Percentiles rank a stretch among this genome's conserved stretches.
phyloP scores from a whole-genome alignment of 1,139 yeast species.

The Yamadazyma oceani region DNA sequence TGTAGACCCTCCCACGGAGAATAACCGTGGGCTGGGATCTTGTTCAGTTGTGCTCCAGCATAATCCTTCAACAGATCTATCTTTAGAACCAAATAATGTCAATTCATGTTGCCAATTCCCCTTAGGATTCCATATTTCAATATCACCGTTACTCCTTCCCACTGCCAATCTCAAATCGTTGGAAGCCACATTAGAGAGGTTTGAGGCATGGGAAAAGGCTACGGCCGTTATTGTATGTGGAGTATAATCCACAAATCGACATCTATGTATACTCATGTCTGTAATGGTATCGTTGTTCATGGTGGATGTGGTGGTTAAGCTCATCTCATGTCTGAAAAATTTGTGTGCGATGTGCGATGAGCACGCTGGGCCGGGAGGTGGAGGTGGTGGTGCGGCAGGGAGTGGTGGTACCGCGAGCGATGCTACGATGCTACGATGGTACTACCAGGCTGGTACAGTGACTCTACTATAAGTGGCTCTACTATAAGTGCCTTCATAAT shows the following conservation, averaged over 20 bases:
- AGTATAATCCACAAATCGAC: slow-evolving; percentile 86
- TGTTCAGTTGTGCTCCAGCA: slow-evolving; percentile 64
- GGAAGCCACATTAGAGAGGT: slow-evolving; percentile 48
- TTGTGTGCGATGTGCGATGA: slow-evolving; percentile 6
- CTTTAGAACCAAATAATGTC: slow-evolving; percentile 76
- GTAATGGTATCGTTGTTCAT: slow-evolving; percentile 2
- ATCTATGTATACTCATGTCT: slow-evolving; percentile 79
- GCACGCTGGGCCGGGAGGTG: neutral
- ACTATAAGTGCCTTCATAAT: no score
- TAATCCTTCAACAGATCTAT: slow-evolving; percentile 85
- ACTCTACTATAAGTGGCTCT: no score
- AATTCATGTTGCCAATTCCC: slow-evolving; percentile 56
- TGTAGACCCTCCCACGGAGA: slow-evolving; percentile 94
- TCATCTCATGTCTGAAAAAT: slow-evolving; percentile 15
- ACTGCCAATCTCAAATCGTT: slow-evolving; percentile 77
- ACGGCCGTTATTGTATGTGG: slow-evolving; percentile 85
- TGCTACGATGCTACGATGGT: no score
- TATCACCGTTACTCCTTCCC: slow-evolving; percentile 92
- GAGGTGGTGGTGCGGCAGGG: neutral
- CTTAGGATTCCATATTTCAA: slow-evolving; percentile 94
- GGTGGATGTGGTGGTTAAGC: neutral
- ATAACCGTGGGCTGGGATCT: slow-evolving; percentile 58
- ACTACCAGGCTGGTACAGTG: no score
- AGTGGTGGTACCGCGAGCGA: no score
- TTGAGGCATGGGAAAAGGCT: slow-evolving; percentile 72